These are phyloP conservation scores for Selaginella tamariscina DNA, from an alignment of 75 land plant species.

Conservation along the genomic window DNA sequence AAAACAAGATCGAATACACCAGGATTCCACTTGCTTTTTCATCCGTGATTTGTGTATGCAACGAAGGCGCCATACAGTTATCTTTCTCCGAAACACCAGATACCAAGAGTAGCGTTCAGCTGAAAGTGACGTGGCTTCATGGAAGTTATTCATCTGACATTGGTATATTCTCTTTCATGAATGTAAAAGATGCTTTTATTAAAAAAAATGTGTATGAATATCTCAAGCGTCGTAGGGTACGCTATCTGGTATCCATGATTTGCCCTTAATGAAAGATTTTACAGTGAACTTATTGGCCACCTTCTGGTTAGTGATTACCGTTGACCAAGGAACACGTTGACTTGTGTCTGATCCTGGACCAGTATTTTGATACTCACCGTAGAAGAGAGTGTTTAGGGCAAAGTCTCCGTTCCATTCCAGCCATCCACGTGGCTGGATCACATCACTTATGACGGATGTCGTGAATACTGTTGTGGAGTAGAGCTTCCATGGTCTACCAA, in stretches of 20 bases:
- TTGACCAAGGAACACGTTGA: constrained; percentile 54
- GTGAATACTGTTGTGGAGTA: constrained; percentile 40
- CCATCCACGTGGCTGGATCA: constrained; percentile 66
- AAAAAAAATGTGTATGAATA: no score
- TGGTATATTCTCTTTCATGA: no score
- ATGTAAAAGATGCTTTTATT: no score
- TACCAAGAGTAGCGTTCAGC: no score
- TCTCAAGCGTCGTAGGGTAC: no score
- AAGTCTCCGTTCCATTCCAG: constrained; percentile 43
- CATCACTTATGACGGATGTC: constrained; percentile 26
- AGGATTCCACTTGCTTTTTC: background rate
- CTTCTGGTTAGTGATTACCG: constrained; percentile 21
- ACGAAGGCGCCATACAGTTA: no score
- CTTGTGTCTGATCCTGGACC: constrained; percentile 47
- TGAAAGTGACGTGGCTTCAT: no score
- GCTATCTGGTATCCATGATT: constrained; percentile 31
- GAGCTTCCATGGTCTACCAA: constrained; percentile 45
- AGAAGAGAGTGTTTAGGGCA: constrained; percentile 43
- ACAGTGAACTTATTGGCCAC: constrained; percentile 32
- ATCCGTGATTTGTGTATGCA: no score
- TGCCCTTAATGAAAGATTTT: constrained; percentile 29
- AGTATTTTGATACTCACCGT: constrained; percentile 54
- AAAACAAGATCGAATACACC: constrained; percentile 7
- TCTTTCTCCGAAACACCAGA: no score
- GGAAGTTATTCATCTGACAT: no score